Base-by-base conservation (phyloP, 495 filamentous ascomycete genomes). In the Opeltia flavorubescens region DNA sequence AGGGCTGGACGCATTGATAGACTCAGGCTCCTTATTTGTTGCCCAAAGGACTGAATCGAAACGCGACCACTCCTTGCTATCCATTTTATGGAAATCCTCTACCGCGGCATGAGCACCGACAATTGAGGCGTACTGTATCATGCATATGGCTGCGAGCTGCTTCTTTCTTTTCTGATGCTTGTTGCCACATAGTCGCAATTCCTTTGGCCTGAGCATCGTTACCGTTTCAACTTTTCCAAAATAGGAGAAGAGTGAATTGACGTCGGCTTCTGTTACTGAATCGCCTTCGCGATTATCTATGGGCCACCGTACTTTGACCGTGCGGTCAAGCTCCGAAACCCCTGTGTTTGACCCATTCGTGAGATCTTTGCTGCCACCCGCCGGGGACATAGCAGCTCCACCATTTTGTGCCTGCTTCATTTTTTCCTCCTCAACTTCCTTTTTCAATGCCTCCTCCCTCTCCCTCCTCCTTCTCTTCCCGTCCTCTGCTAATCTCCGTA, bases 401-500 rank as follows among this genome's bases (percentile, higher is more conserved):
- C 24, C 4, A 7, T 5, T 20, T 4, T 25, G 2, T 41, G 21
- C 4, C 1, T 15, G 20, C 21, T 6, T 41, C 13, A 12, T 17
- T 21, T 3, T n/a, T 6, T 41, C 38, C 9, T 25, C 5, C 38
- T 41, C 38, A 12, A 41, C 5, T 23, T 41, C 54, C 44, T 57
- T 55, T 55, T 59, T 69, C 53, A 71, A 61, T 41, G 68, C 63
- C 38, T 75, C 72, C 40, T 70, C 69, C 47, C 70, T 59, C 47
- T 72, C 67, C 29, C 55, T 60, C 63, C 70, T 68, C 43, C 69
- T 54, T 42, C 56, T 72, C 69, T 59, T 69, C 59, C 76, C 77
- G 59, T 84, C 78, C 58, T 83, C 78, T 4, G 75, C 76, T 51
- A 84, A 67, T 33, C 75, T 64, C 51, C 70, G 68, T 50, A 84